Conservation (phyloP, 805 yeast species). For the Kluyveromyces wickerhamii region DNA sequence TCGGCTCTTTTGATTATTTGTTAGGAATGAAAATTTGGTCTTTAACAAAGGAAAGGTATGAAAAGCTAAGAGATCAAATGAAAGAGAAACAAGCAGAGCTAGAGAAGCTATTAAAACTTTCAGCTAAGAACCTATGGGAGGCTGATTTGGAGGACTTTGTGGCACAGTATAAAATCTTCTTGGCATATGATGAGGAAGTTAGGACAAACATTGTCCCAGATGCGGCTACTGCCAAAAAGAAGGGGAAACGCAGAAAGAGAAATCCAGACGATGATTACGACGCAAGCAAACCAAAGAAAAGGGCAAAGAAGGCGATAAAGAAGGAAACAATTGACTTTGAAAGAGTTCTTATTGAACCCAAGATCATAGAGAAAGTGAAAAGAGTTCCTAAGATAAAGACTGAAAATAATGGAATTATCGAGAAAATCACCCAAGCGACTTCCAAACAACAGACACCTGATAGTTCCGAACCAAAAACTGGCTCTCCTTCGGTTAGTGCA, state of each 20-base stretch:
- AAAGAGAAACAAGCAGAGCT: conserved; percentile 68
- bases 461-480: not conserved
- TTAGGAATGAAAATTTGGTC: conserved; percentile 93
- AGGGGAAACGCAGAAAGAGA: conserved; percentile 21
- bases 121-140: conserved; percentile 86
- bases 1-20: conserved; percentile 73
- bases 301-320: conserved; percentile 19
- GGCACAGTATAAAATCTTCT: conserved; percentile 56
- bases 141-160: conserved; percentile 72
- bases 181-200: conserved; percentile 54
- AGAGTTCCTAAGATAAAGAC: conserved; percentile 19
- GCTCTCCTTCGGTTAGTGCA: conserved; percentile 1
- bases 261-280: conserved; percentile 28
- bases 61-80: conserved; percentile 63
- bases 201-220: conserved; percentile 44
- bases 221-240: conserved; percentile 37
- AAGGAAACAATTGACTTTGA: conserved; percentile 23
- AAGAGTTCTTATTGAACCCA: conserved; percentile 23
- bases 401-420: conserved; percentile 9
- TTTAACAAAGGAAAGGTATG: conserved; percentile 82
- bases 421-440: conserved; percentile 1
- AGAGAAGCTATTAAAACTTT: conserved; percentile 50
- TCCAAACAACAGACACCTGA: conserved; percentile 1
- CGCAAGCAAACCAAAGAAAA: conserved; percentile 20
- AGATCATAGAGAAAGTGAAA: conserved; percentile 18